Base-by-base conservation (phyloP, 192 early-diverging fungal genomes). In the Coemansia guatemalensis region DNA sequence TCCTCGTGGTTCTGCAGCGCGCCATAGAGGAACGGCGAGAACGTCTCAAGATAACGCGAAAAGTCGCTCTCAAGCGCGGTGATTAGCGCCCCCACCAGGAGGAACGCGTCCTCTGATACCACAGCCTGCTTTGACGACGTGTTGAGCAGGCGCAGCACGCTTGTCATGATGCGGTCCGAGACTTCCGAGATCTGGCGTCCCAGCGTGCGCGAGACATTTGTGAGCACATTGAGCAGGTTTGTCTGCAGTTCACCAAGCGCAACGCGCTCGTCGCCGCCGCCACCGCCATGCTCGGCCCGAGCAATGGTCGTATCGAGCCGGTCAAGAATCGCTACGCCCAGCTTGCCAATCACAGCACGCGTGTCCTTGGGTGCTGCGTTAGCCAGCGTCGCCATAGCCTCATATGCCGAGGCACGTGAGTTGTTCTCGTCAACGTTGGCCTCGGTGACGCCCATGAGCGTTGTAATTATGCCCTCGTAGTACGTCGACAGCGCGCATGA, bases 1-100 rank as follows among this genome's bases (percentile, higher is more conserved):
- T 98, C 96, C 69, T 94, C 89, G 53, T 91, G 88, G 83, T 95
- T 95, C 65, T 90, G 86, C 41, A 99, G 80, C 0, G 92, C 94
- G 29, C 64, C 69, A 52, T 89, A 87, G 18, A 99, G 83, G 73
- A 89, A 89, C 18, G 92, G 92, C 3, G 87, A 83, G 75, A 99
- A 95, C 1, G 88, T 75, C 24, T 93, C 93, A 51, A 93, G 86
- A 74, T 98, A 98, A 39, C 94, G 89, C 9, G 74, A 65, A 73
- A 99, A 99, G 64, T 93, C 89, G 17, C 67, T 65, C 52, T 98
- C 95, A 44, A 96, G 83, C 8, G 95, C 89, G 63, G 75, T 69
- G 54, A 75, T 75, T 58, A 99, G 72, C 1, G 96, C 90, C 22
- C 96, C 92, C 23, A 98, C 88, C 35, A 91, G 84, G 64, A 98